Evolutionary conservation across 2,329 filamentous ascomycete species (phyloP).

Genomic region (Nemania diffusa): DNA sequence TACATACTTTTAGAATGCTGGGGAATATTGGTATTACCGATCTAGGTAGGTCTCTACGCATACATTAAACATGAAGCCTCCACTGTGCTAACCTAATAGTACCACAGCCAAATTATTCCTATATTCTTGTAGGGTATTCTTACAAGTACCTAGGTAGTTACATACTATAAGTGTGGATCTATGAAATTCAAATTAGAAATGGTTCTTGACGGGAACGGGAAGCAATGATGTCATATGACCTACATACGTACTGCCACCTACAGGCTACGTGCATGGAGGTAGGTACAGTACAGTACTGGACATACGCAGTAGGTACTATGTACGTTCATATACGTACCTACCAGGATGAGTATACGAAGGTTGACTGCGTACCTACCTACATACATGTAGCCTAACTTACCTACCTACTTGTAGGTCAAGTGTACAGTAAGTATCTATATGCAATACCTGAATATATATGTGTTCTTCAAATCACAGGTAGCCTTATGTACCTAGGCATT

Average conservation of each 20-base stretch:
- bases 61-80: background rate
- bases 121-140: background rate
- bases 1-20: background rate
- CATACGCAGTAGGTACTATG: background rate
- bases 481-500: background rate
- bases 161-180: background rate
- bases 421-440: too few relatives aligned
- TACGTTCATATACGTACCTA: background rate
- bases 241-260: background rate
- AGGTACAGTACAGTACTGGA: slow-evolving; percentile 7
- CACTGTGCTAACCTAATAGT: background rate
- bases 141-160: background rate
- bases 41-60: too few relatives aligned
- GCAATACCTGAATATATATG: too few relatives aligned
- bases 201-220: slow-evolving; percentile 8
- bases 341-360: too few relatives aligned
- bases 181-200: slow-evolving; percentile 13
- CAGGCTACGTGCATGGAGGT: background rate
- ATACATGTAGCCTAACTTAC: too few relatives aligned
- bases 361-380: too few relatives aligned
- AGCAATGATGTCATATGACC: slow-evolving; percentile 8
- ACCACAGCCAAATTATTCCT: background rate
- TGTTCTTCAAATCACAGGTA: too few relatives aligned
- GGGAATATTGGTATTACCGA: background rate
- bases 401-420: too few relatives aligned